Evolutionary conservation across 306 rosid genomes (phyloP).

Genomic region (Rubus parviflorus): DNA sequence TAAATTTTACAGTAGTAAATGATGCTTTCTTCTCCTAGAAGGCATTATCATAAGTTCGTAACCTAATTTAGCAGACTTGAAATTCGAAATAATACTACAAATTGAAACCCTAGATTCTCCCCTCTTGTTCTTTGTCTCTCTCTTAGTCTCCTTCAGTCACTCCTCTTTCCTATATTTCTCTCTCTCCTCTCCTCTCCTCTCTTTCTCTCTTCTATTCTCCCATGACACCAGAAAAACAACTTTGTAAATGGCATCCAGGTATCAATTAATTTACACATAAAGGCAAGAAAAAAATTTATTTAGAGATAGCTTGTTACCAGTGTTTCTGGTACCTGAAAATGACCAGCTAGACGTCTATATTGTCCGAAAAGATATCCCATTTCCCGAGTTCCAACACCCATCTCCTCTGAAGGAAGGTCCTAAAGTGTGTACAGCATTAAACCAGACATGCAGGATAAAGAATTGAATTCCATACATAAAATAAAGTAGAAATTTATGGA

Average conservation of each 20-base stretch:
- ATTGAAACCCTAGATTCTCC: not conserved
- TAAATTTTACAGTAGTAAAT: not conserved
- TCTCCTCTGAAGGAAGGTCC: slow-evolving; percentile 99
- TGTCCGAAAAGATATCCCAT: slow-evolving; percentile 99
- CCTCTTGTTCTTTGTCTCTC: not conserved
- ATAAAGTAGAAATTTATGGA: not conserved
- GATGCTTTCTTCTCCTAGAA: not conserved
- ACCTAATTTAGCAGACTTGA: not conserved
- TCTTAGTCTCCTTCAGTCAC: not conserved
- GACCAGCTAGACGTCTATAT: slow-evolving; percentile 93
- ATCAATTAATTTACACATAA: not conserved
- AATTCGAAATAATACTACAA: not conserved
- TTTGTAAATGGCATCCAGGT: not conserved
- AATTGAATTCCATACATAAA: slow-evolving; percentile 7
- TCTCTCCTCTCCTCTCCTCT: not conserved
- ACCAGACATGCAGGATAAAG: slow-evolving; percentile 27
- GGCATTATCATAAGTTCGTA: not conserved
- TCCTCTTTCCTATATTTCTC: not conserved
- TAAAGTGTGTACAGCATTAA: slow-evolving; percentile 40
- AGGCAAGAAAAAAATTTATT: not conserved
- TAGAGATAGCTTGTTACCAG: slow-evolving; percentile 23
- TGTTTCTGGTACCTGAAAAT: slow-evolving; percentile 70
- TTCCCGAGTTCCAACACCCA: slow-evolving; percentile 99
- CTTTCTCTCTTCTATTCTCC: not conserved
- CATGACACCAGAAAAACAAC: not conserved